Percentiles rank a stretch among this genome's conserved stretches.
phyloP scores from a whole-genome alignment of 129 eudicot species.

The Scalesia atractyloides region DNA sequence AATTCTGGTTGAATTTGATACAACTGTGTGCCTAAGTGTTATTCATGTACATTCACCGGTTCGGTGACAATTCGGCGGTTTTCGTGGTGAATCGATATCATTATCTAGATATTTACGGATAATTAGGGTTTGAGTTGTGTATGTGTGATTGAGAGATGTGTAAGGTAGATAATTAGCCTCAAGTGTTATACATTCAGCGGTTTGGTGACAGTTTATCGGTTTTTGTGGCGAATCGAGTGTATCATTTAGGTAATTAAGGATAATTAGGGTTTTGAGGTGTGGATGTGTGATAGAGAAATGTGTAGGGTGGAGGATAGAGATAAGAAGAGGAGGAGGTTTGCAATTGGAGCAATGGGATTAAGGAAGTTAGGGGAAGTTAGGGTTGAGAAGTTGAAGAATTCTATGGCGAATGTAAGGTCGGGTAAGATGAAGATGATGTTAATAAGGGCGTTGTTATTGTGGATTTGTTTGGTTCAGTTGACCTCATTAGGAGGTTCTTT shows the following conservation, averaged over 20 bases:
- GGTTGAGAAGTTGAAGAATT: constrained; percentile 57
- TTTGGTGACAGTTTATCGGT: constrained; percentile 4
- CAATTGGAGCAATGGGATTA: constrained; percentile 61
- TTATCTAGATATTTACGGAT: not conserved
- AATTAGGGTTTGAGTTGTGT: constrained; percentile 29
- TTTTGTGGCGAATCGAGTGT: constrained; percentile 4
- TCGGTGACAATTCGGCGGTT: constrained; percentile 6
- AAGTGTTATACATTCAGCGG: not conserved
- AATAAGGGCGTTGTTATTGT: constrained; percentile 74
- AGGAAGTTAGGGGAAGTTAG: constrained; percentile 51
- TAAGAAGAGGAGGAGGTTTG: constrained; percentile 42
- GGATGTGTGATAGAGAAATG: constrained; percentile 38
- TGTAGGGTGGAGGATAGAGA: constrained; percentile 40
- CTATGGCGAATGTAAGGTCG: constrained; percentile 50
- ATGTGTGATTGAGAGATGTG: constrained; percentile 42
- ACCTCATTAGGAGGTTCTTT: constrained; percentile 67
- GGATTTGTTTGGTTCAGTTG: constrained; percentile 92
- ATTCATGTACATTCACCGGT: constrained; percentile 1
- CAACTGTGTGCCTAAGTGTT: constrained; percentile 12
- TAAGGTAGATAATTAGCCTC: constrained; percentile 12
- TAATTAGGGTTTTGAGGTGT: constrained; percentile 27
- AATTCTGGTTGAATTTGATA: constrained; percentile 29
- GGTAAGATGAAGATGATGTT: constrained; percentile 76
- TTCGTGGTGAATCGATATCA: not conserved
- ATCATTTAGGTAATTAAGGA: too few species aligned